Evolutionary conservation across 768 basidiomycete species (phyloP), one percentile per base, ranked within the genome.

Genomic region (Hygrophoropsis aurantiaca): DNA sequence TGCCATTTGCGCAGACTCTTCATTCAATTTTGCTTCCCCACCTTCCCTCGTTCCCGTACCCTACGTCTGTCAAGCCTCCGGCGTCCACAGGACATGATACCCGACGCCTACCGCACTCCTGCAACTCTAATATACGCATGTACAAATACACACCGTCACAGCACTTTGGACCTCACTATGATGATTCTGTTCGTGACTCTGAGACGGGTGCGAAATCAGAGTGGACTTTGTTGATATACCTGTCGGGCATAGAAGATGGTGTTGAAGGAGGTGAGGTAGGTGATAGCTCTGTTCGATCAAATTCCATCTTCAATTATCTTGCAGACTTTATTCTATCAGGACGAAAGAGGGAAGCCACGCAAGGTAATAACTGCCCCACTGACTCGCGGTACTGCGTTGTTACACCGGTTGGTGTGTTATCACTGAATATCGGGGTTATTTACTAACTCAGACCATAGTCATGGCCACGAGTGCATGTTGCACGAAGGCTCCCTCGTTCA

Each of bases 111-210:
- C 75, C 80, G 0, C 75, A 81, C 56, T 82, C 79, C 1, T 74
- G 85, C 46, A 90, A 89, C 62, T 77, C 83, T 2, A 88, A 89
- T 58, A 88, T 90, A 25, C 71, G 88, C 23, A 61, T 88, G 50
- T 88, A 88, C 62, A 82, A 82, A 54, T 89, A 87, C 58, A 72
- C 73, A 3, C 66, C 78, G 20, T 71, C 71, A 0, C 83, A 85
- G 51, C 77, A 82, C 64, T 89, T 90, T 63, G 84, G 85, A 18
- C 78, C 80, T 11, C 87, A 89, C 60, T 90, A 88, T 55, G 87
- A 90, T 52, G 86, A 87, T 56, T 79, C 81, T 16, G 80, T 85
- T 21, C 72, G 73, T 7, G 85, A 86, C 58, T 46, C 73, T 4
- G 57, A 70, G 42, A 82, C 83, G 6, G 82, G 82, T 4, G 73